These are phyloP conservation scores for Carnegiea gigantea DNA, from an alignment of 179 eudicot genomes.

Conservation along the genomic window DNA sequence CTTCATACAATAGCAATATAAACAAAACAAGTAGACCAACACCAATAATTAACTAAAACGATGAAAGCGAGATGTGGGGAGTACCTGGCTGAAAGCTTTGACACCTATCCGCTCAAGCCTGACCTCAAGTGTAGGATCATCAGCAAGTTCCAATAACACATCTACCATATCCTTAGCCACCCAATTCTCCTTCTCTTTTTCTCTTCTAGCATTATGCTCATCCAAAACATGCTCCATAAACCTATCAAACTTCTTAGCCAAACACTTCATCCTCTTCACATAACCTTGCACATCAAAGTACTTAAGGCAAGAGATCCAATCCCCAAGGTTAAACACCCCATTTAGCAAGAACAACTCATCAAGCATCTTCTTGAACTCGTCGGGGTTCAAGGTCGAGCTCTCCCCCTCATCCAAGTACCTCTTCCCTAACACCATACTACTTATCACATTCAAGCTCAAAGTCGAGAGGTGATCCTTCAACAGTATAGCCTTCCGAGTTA, in stretches of 20 bases:
- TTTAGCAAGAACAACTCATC: constrained; percentile 65
- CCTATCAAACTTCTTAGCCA: constrained; percentile 41
- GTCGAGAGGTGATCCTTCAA: constrained; percentile 38
- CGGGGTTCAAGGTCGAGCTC: constrained; percentile 34
- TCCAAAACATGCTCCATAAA: constrained; percentile 47
- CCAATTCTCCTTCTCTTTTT: constrained; percentile 25
- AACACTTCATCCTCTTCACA: constrained; percentile 53
- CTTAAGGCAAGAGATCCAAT: constrained; percentile 46
- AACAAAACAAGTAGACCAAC: not conserved
- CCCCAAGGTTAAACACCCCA: constrained; percentile 48
- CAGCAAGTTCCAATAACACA: constrained; percentile 56
- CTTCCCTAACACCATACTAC: constrained; percentile 52
- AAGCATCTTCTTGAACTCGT: constrained; percentile 42
- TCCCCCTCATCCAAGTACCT: constrained; percentile 31
- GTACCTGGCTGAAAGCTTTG: constrained; percentile 46
- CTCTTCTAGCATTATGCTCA: constrained; percentile 39
- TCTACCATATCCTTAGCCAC: constrained; percentile 49
- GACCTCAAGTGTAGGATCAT: constrained; percentile 66
- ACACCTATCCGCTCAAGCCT: constrained; percentile 77
- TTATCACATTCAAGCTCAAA: constrained; percentile 44
- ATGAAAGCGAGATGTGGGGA: too few relatives aligned
- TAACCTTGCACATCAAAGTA: constrained; percentile 50
- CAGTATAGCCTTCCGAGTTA: constrained; percentile 16
- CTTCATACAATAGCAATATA: not conserved
- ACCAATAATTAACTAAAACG: too few relatives aligned